These are phyloP conservation scores for Pseudozyma thailandica DNA, from an alignment of 1,284 basidiomycete species.

Conservation along the genomic window DNA sequence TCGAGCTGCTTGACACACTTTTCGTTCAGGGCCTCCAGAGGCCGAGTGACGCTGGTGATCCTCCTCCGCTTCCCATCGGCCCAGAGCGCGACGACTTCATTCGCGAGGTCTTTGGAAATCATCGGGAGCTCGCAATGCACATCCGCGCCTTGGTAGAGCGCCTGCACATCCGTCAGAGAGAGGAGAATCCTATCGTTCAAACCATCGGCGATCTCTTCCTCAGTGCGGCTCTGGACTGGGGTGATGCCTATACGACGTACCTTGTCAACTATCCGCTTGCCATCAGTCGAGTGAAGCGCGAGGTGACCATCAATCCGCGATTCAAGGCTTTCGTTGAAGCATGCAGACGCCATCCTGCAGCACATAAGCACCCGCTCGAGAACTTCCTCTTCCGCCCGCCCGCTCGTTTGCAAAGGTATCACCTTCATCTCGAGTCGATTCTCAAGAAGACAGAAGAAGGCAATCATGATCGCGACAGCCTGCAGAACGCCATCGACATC, in stretches of 20 bases:
- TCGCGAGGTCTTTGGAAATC: slow-evolving; percentile 86
- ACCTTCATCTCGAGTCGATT: slow-evolving; percentile 85
- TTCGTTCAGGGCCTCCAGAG: slow-evolving; percentile 50
- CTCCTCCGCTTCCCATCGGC: slow-evolving; percentile 55
- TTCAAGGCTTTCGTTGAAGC: slow-evolving; percentile 91
- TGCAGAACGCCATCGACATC: slow-evolving; percentile 59
- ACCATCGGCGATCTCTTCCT: slow-evolving; percentile 91
- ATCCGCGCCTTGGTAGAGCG: slow-evolving; percentile 84
- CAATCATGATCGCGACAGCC: slow-evolving; percentile 53
- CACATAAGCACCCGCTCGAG: slow-evolving; percentile 83
- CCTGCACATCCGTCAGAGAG: slow-evolving; percentile 86
- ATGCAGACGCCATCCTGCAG: slow-evolving; percentile 75
- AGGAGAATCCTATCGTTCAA: slow-evolving; percentile 84
- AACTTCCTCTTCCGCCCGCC: slow-evolving; percentile 86
- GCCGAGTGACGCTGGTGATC: slow-evolving; percentile 55
- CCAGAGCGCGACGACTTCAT: slow-evolving; percentile 79
- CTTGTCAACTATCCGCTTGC: slow-evolving; percentile 85
- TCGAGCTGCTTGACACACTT: slow-evolving; percentile 79
- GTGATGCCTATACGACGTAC: slow-evolving; percentile 84
- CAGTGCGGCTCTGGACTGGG: slow-evolving; percentile 86
- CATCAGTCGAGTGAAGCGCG: slow-evolving; percentile 85
- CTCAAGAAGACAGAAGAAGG: slow-evolving; percentile 69
- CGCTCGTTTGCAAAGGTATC: slow-evolving; percentile 89
- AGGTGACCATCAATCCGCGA: slow-evolving; percentile 81
- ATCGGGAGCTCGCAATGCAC: slow-evolving; percentile 82